A percentile compares a stretch with the other conserved stretches of the same genome.
These are phyloP conservation scores for Dipodascopsis uninucleata DNA, from an alignment of 805 yeast species.

Conservation along the genomic window DNA sequence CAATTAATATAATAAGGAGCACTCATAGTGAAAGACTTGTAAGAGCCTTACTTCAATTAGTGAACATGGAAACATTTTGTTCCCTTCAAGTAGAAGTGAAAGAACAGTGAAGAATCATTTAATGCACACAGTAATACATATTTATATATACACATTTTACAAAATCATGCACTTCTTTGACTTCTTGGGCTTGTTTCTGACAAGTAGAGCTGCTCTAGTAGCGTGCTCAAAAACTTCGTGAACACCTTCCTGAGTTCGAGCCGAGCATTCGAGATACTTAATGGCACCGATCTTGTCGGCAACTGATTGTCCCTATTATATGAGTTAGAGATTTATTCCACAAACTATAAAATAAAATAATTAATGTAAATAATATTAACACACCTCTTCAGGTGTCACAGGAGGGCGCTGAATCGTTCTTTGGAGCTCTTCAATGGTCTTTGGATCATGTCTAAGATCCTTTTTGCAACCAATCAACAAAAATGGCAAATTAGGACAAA, in stretches of 20 bases:
- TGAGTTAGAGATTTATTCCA: neutral
- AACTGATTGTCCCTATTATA: constrained; percentile 60
- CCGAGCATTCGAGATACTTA: constrained; percentile 87
- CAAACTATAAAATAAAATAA: neutral
- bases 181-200: constrained; percentile 54
- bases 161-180: constrained; percentile 70
- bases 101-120: constrained; percentile 4
- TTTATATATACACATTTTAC: constrained; percentile 33
- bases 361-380: neutral
- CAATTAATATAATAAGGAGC: too few relatives aligned
- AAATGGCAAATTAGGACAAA: constrained; percentile 92
- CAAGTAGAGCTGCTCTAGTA: constrained; percentile 80
- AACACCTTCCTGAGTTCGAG: constrained; percentile 86
- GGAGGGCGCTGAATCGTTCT: constrained; percentile 77
- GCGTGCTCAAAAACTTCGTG: constrained; percentile 91
- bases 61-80: neutral
- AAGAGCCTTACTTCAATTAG: too few relatives aligned
- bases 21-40: too few relatives aligned
- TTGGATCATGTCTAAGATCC: constrained; percentile 80
- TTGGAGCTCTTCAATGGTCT: constrained; percentile 69
- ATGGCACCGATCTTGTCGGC: constrained; percentile 87
- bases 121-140: constrained; percentile 4
- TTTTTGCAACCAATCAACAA: constrained; percentile 88
- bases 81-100: constrained; percentile 5
- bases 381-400: constrained; percentile 63